A percentile compares a stretch with the other conserved stretches of the same genome.
These are phyloP conservation scores for Phyllosticta capitalensis DNA, from an alignment of 2,329 filamentous ascomycete genomes.

Conservation along the genomic window DNA sequence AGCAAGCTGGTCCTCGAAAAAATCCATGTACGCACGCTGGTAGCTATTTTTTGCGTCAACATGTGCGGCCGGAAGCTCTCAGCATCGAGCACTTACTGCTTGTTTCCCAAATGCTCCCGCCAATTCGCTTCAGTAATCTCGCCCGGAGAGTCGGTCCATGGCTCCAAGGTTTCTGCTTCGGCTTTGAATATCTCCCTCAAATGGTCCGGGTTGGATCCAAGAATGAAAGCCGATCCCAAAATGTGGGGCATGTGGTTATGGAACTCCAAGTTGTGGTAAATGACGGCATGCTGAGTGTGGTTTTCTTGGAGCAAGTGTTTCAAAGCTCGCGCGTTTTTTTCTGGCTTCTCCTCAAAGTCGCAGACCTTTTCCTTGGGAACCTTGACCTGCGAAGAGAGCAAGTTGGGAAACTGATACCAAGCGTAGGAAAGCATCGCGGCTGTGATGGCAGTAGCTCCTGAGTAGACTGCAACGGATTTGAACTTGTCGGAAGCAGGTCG, in stretches of 20 bases:
- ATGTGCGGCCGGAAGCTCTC: neutral
- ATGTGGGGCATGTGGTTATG: conserved; percentile 81
- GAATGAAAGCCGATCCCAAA: conserved; percentile 75
- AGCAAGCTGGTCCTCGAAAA: conserved; percentile 86
- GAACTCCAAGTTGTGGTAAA: conserved; percentile 65
- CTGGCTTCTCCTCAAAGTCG: conserved; percentile 67
- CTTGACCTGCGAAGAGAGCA: neutral
- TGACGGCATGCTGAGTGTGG: conserved; percentile 77
- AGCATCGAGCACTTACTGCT: conserved; percentile 38
- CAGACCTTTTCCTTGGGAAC: conserved; percentile 28
- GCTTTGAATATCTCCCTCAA: conserved; percentile 73
- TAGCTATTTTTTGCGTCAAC: conserved; percentile 41
- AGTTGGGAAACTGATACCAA: neutral
- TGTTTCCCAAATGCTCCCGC: conserved; percentile 72
- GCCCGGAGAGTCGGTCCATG: conserved; percentile 74
- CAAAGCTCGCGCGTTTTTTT: conserved; percentile 70
- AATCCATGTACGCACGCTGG: conserved; percentile 86
- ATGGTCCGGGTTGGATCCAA: conserved; percentile 65
- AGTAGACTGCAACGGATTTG: neutral
- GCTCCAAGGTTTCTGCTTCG: conserved; percentile 60
- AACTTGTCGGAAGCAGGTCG: neutral
- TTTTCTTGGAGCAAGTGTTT: conserved; percentile 89
- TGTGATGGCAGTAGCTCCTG: neutral
- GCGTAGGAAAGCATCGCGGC: conserved; percentile 7
- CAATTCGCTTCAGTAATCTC: conserved; percentile 80